Evolutionary conservation across 2,329 filamentous ascomycete genomes (phyloP).

Genomic region (Colletotrichum musicola): DNA sequence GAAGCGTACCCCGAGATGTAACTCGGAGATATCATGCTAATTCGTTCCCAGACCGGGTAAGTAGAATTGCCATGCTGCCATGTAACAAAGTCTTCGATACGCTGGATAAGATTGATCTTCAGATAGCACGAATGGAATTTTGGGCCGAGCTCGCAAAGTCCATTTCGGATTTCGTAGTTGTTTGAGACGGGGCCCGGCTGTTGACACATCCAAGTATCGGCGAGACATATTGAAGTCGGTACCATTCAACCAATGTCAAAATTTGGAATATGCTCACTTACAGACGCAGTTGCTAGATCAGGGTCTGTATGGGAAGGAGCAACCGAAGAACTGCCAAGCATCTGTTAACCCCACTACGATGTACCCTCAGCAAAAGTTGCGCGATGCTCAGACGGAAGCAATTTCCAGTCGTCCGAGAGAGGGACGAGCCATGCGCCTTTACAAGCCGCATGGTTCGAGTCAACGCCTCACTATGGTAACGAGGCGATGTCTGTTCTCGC

Average conservation of each 20-base stretch:
- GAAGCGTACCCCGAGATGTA: not conserved
- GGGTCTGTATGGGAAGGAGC: too few relatives aligned
- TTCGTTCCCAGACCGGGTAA: not conserved
- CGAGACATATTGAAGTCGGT: too few relatives aligned
- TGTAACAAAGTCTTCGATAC: too few relatives aligned
- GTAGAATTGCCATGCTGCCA: too few relatives aligned
- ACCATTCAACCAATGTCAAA: too few relatives aligned
- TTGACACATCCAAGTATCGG: too few relatives aligned
- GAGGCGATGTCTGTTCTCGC: conserved; percentile 22
- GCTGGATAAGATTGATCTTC: too few relatives aligned
- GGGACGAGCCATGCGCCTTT: conserved; percentile 14
- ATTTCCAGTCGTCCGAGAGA: conserved; percentile 27
- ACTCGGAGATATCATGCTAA: not conserved
- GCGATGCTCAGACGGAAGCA: conserved; percentile 26
- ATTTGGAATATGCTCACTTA: too few relatives aligned
- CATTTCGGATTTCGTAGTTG: not conserved
- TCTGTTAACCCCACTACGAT: not conserved
- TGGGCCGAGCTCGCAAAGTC: not conserved
- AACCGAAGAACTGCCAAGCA: too few relatives aligned
- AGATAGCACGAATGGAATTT: too few relatives aligned
- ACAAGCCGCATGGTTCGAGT: conserved; percentile 23
- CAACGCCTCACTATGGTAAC: conserved; percentile 10
- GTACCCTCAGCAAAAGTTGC: not conserved
- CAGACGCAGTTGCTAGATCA: too few relatives aligned
- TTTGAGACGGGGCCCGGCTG: too few relatives aligned